A percentile compares a stretch with the other conserved stretches of the same genome.
Evolutionary conservation across 1,284 basidiomycete genomes (phyloP).

Genomic region (Ustilago nuda): DNA sequence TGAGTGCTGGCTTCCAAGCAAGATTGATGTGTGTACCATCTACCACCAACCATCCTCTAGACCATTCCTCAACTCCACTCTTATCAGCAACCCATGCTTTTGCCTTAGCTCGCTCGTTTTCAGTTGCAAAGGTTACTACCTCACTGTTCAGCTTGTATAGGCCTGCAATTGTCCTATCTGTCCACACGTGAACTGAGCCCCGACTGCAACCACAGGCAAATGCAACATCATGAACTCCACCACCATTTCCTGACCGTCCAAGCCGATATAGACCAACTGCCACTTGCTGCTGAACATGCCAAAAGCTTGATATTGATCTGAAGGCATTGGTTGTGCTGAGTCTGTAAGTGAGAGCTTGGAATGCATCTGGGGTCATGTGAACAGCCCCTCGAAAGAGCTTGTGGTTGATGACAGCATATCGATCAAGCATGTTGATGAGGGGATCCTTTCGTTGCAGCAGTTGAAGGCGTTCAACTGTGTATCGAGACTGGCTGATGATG

Average conservation of each 20-base stretch:
- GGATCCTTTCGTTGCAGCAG: neutral
- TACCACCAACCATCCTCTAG: too few relatives aligned
- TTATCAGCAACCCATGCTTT: too few relatives aligned
- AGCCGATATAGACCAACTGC: conserved; percentile 1
- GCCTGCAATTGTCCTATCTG: neutral
- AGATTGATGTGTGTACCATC: too few relatives aligned
- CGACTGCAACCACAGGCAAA: neutral
- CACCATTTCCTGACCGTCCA: neutral
- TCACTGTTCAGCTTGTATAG: neutral
- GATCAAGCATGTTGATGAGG: neutral
- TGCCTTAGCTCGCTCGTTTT: too few relatives aligned
- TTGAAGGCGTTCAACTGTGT: neutral
- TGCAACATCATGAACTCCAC: neutral
- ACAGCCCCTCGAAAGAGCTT: neutral
- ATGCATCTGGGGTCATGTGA: neutral
- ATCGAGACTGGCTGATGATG: neutral
- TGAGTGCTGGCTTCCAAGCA: too few relatives aligned
- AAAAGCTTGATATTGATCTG: neutral
- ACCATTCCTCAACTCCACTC: too few relatives aligned
- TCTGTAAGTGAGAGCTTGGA: neutral
- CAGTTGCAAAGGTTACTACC: neutral
- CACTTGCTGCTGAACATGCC: neutral
- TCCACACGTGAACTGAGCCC: neutral
- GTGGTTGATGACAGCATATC: neutral
- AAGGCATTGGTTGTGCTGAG: neutral